These are phyloP conservation scores for Larix sibirica DNA, from an alignment of 83 land plant species.

Conservation along the genomic window DNA sequence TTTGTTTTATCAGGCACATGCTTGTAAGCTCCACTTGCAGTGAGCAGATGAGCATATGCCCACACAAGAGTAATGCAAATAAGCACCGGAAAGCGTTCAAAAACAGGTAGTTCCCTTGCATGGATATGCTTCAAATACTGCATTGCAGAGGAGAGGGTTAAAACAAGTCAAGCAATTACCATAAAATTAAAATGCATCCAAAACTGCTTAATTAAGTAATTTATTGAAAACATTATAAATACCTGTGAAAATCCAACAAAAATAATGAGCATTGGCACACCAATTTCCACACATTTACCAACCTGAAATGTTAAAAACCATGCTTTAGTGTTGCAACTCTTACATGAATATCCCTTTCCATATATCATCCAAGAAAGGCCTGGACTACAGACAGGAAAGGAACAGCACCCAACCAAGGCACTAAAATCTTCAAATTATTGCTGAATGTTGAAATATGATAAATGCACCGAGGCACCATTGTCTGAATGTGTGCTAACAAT, in stretches of 20 bases:
- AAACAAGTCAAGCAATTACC: not conserved
- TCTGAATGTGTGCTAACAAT: no score
- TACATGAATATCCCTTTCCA: not conserved
- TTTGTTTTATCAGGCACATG: conserved; percentile 69
- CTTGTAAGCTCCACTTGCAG: conserved; percentile 90
- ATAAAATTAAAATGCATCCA: not conserved
- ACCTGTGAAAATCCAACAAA: conserved; percentile 72
- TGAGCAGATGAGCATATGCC: conserved; percentile 91
- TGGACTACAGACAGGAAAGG: no score
- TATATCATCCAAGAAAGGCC: no score
- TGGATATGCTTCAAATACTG: conserved; percentile 83
- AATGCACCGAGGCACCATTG: no score
- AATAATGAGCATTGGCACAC: conserved; percentile 79
- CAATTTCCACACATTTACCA: conserved; percentile 91
- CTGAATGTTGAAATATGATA: no score
- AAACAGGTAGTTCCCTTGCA: conserved; percentile 43
- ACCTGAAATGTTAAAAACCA: conserved; percentile 49
- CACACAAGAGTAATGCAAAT: conserved; percentile 67
- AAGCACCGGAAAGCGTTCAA: conserved; percentile 89
- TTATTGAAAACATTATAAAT: not conserved
- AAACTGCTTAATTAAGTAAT: not conserved
- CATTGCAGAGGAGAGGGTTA: not conserved
- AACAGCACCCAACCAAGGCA: no score
- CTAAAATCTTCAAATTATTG: no score
- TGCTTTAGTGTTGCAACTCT: not conserved